Evolutionary conservation across 495 filamentous ascomycete genomes (phyloP).

Genomic region (Tuber borchii): DNA sequence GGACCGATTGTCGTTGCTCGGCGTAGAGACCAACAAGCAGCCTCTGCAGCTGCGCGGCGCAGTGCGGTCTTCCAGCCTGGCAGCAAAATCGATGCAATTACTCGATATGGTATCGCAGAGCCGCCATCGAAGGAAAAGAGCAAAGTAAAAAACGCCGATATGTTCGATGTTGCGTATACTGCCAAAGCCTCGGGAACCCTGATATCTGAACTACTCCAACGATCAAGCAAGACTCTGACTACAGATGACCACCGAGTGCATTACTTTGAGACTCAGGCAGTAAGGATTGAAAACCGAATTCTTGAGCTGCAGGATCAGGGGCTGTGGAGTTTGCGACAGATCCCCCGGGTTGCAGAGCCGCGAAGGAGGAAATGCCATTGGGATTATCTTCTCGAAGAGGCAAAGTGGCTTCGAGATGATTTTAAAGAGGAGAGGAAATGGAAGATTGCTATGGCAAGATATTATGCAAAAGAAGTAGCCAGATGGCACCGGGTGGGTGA

Average conservation of each 20-base stretch:
- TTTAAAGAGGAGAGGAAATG: slow-evolving; percentile 90
- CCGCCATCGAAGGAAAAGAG: slow-evolving; percentile 29
- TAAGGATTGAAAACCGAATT: slow-evolving; percentile 71
- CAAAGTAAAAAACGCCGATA: slow-evolving; percentile 31
- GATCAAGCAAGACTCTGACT: slow-evolving; percentile 37
- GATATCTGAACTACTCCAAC: slow-evolving; percentile 35
- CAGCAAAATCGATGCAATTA: slow-evolving; percentile 39
- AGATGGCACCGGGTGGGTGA: slow-evolving; percentile 31
- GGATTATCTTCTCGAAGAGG: slow-evolving; percentile 80
- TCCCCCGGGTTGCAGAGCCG: slow-evolving; percentile 72
- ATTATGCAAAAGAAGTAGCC: slow-evolving; percentile 27
- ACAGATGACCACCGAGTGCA: slow-evolving; percentile 37
- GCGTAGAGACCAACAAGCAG: slow-evolving; percentile 38
- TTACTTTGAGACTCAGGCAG: slow-evolving; percentile 67
- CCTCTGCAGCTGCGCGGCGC: slow-evolving; percentile 34
- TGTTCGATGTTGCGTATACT: slow-evolving; percentile 36
- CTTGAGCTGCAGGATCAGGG: slow-evolving; percentile 83
- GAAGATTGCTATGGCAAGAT: slow-evolving; percentile 70
- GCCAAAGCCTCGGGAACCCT: slow-evolving; percentile 27
- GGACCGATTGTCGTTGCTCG: slow-evolving; percentile 40
- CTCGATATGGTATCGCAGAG: slow-evolving; percentile 37
- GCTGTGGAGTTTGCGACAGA: slow-evolving; percentile 83
- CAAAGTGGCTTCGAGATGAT: slow-evolving; percentile 96
- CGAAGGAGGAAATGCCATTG: slow-evolving; percentile 64
- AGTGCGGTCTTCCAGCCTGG: slow-evolving; percentile 34